Evolutionary conservation across 2,329 filamentous ascomycete species (phyloP).

Genomic region (Trichoderma koningii): DNA sequence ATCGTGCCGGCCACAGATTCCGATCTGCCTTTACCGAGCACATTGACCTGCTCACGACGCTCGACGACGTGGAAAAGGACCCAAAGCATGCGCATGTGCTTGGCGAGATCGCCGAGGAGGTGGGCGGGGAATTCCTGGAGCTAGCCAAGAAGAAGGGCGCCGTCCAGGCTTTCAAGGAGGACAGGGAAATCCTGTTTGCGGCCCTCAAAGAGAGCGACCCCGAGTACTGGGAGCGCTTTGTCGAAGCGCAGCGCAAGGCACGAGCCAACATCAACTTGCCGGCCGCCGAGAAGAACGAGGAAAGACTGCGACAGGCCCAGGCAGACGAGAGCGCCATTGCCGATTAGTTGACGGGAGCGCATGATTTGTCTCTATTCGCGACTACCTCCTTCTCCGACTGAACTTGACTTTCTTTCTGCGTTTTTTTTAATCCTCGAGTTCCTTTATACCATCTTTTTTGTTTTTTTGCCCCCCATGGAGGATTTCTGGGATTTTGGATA

Average conservation of each 20-base stretch:
- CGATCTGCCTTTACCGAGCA: slow-evolving; percentile 56
- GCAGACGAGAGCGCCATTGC: slow-evolving; percentile 47
- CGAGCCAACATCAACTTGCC: slow-evolving; percentile 52
- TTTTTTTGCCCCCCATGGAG: slow-evolving; percentile 4
- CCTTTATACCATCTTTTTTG: background rate
- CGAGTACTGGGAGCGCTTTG: slow-evolving; percentile 64
- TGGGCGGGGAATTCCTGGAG: slow-evolving; percentile 61
- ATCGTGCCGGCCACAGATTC: slow-evolving; percentile 60
- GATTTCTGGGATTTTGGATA: slow-evolving; percentile 8
- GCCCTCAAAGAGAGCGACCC: slow-evolving; percentile 62
- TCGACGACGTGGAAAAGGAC: slow-evolving; percentile 54
- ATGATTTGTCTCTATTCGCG: background rate
- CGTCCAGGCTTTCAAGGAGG: slow-evolving; percentile 62
- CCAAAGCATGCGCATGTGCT: slow-evolving; percentile 56
- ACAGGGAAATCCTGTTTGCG: slow-evolving; percentile 53
- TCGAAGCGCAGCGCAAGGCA: slow-evolving; percentile 62
- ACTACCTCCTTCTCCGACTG: background rate
- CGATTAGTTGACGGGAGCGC: slow-evolving; percentile 37
- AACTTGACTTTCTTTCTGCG: background rate
- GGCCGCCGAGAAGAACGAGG: slow-evolving; percentile 33
- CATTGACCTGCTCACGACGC: slow-evolving; percentile 50
- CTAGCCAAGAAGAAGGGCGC: slow-evolving; percentile 60
- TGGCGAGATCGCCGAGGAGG: slow-evolving; percentile 62
- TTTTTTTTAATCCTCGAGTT: background rate
- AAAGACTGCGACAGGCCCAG: slow-evolving; percentile 24